These are phyloP conservation scores for Microsporum audouinii DNA, from an alignment of 2,329 filamentous ascomycete genomes.

Conservation along the genomic window DNA sequence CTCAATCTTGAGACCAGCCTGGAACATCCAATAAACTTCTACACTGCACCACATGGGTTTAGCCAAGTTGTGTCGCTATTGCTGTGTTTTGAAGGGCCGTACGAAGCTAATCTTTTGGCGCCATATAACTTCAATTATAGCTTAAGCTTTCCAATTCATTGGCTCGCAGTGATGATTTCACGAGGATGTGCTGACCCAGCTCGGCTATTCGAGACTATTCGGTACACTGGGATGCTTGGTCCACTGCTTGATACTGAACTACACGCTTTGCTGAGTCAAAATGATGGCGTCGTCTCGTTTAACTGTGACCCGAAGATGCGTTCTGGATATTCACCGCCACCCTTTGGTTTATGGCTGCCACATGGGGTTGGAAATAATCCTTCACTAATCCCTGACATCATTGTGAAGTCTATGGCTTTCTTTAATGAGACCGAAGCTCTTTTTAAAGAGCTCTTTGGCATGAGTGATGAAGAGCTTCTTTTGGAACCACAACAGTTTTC, in stretches of 20 bases:
- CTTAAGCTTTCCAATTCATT: neutral
- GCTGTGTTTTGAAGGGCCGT: neutral
- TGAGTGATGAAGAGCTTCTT: neutral
- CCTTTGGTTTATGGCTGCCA: conserved; percentile 4
- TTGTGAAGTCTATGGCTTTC: neutral
- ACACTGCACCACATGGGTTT: neutral
- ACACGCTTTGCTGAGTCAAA: neutral
- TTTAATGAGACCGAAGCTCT: neutral
- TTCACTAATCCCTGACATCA: neutral
- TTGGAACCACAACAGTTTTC: neutral
- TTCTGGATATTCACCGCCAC: neutral
- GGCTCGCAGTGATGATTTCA: conserved; percentile 1
- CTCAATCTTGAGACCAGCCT: neutral
- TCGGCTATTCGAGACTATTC: neutral
- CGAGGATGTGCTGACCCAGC: conserved; percentile 1
- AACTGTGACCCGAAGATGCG: neutral
- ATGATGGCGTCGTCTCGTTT: neutral
- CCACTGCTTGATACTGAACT: neutral
- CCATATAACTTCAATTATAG: neutral
- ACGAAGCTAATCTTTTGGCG: neutral
- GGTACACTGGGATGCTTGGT: neutral
- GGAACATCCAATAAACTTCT: neutral
- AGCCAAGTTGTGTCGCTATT: neutral
- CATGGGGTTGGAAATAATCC: neutral
- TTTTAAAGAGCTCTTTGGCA: neutral